Percentiles rank a stretch among this genome's conserved stretches.
phyloP scores from a whole-genome alignment of 2,329 filamentous ascomycete species.

The Scedosporium dehoogii region DNA sequence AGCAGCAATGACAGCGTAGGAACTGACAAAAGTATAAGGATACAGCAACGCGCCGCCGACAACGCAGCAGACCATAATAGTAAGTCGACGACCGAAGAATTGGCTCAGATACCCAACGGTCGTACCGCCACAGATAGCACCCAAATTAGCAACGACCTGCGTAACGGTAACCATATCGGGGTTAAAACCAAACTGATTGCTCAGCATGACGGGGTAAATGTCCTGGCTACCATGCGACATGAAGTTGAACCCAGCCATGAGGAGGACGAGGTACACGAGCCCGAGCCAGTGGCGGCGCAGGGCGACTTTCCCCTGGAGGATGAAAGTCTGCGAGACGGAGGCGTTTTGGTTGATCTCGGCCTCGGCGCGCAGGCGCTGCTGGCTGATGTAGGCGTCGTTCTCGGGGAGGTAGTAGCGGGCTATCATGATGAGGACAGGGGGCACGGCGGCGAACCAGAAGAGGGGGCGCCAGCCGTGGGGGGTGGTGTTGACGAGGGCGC shows the following conservation, averaged over 20 bases:
- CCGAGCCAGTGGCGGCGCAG: slow-evolving; percentile 72
- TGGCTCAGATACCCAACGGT: slow-evolving; percentile 67
- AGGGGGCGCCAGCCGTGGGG: slow-evolving; percentile 72
- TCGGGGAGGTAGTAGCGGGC: slow-evolving; percentile 72
- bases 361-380: slow-evolving; percentile 49
- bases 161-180: slow-evolving; percentile 50
- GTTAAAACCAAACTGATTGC: slow-evolving; percentile 36
- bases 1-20: slow-evolving; percentile 48
- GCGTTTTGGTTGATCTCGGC: slow-evolving; percentile 15
- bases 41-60: slow-evolving; percentile 55
- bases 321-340: slow-evolving; percentile 47
- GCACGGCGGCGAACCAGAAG: slow-evolving; percentile 81
- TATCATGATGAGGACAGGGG: slow-evolving; percentile 69
- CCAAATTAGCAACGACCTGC: slow-evolving; percentile 71
- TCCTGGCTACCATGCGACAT: slow-evolving; percentile 76
- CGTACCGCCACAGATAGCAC: slow-evolving; percentile 64
- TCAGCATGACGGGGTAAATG: slow-evolving; percentile 66
- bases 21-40: slow-evolving; percentile 59
- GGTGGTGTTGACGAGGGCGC: slow-evolving; percentile 66
- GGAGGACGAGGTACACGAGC: slow-evolving; percentile 47
- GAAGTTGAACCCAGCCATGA: slow-evolving; percentile 65
- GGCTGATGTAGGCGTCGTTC: slow-evolving; percentile 61
- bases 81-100: slow-evolving; percentile 61
- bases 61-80: slow-evolving; percentile 52
- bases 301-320: slow-evolving; percentile 69